These are phyloP conservation scores for Cucumis cinereus DNA, from an alignment of 306 rosid genomes.

Conservation along the genomic window DNA sequence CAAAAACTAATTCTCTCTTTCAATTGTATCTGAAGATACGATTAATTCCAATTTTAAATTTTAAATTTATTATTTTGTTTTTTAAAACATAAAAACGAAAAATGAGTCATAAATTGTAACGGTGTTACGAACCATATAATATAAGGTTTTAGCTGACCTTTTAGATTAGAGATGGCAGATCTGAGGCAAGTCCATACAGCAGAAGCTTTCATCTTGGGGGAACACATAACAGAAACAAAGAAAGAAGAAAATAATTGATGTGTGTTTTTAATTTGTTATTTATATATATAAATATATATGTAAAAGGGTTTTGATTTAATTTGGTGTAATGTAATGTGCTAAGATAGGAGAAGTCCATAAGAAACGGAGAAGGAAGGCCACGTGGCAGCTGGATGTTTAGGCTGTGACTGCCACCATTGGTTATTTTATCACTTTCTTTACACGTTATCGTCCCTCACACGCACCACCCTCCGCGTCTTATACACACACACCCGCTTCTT, in stretches of 20 bases:
- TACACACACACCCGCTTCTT: neutral
- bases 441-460: slow-evolving; percentile 2
- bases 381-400: neutral
- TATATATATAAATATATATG: neutral
- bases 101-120: too few species aligned
- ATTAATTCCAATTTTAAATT: too few species aligned
- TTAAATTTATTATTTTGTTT: too few species aligned
- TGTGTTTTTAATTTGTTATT: neutral
- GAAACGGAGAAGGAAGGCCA: neutral
- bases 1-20: too few species aligned
- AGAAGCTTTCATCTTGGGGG: neutral
- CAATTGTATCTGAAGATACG: too few species aligned
- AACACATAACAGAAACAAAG: neutral
- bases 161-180: neutral
- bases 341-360: neutral
- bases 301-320: neutral
- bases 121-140: too few species aligned
- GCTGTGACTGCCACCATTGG: neutral
- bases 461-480: slow-evolving; percentile 6
- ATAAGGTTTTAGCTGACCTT: neutral
- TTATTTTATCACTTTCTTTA: neutral
- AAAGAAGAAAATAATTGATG: neutral
- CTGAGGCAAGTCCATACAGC: neutral
- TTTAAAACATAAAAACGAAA: too few species aligned
- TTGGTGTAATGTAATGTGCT: neutral